Percentiles rank a stretch among this genome's conserved stretches.
These are phyloP conservation scores for Pleurotus giganteus DNA, from an alignment of 768 basidiomycete genomes.

Conservation along the genomic window DNA sequence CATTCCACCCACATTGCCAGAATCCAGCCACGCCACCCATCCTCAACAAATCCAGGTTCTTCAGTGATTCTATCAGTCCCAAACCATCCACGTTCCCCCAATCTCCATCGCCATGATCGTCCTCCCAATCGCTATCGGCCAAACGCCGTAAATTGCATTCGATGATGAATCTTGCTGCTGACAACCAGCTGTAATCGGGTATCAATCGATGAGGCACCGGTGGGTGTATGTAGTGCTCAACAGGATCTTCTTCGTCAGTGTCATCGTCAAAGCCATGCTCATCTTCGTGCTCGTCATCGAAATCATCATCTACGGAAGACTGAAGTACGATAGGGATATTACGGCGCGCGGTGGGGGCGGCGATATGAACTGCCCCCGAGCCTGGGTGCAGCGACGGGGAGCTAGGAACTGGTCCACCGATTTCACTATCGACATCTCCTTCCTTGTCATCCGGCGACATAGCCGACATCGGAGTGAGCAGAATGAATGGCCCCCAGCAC, in stretches of 20 bases:
- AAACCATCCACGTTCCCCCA: constrained; percentile 13
- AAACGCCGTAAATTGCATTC: constrained; percentile 50
- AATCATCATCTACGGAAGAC: constrained; percentile 11
- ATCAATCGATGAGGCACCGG: constrained; percentile 27
- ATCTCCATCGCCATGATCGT: constrained; percentile 13
- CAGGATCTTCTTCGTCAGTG: constrained; percentile 3
- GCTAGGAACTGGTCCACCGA: not conserved
- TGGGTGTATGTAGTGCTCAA: constrained; percentile 14
- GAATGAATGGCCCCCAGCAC: constrained; percentile 35
- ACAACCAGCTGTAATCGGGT: constrained; percentile 52
- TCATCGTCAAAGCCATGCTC: constrained; percentile 15
- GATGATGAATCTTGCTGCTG: constrained; percentile 47
- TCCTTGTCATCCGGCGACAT: not conserved
- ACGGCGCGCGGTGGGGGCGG: constrained; percentile 8
- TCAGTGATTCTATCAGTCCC: constrained; percentile 20
- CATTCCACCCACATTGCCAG: constrained; percentile 27
- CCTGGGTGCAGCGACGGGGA: not conserved
- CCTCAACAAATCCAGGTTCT: constrained; percentile 32
- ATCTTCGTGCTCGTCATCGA: constrained; percentile 10
- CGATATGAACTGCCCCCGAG: constrained; percentile 16
- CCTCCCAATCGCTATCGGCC: constrained; percentile 8
- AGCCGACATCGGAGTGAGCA: constrained; percentile 6
- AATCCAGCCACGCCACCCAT: constrained; percentile 41
- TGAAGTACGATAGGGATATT: not conserved
- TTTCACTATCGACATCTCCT: not conserved